These are phyloP conservation scores for Aspergillus ustus DNA, from an alignment of 2,329 filamentous ascomycete species.

Conservation along the genomic window DNA sequence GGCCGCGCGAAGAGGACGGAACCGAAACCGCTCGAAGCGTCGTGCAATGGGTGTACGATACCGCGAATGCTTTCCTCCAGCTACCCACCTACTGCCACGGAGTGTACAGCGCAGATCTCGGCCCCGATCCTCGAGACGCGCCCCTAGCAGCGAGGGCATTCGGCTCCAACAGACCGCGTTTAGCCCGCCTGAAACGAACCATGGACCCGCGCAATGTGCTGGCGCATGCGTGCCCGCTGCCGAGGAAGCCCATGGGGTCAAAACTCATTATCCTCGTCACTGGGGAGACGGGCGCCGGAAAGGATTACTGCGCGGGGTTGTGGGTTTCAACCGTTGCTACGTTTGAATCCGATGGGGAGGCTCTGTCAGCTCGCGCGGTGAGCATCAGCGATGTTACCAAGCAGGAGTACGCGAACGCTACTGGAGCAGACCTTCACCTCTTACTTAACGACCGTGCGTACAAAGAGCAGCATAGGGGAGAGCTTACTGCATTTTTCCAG, in stretches of 20 bases:
- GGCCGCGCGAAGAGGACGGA: constrained; percentile 60
- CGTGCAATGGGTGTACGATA: constrained; percentile 62
- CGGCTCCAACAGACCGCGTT: constrained; percentile 57
- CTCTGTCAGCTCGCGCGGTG: constrained; percentile 45
- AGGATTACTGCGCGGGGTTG: constrained; percentile 62
- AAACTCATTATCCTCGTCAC: constrained; percentile 62
- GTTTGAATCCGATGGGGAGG: constrained; percentile 20
- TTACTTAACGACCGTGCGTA: constrained; percentile 61
- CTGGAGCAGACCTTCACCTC: constrained; percentile 53
- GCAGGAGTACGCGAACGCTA: constrained; percentile 58
- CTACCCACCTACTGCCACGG: constrained; percentile 57
- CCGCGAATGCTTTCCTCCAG: constrained; percentile 47
- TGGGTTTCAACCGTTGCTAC: constrained; percentile 54
- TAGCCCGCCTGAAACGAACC: constrained; percentile 56
- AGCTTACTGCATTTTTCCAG: constrained; percentile 58
- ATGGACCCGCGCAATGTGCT: constrained; percentile 59
- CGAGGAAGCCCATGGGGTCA: constrained; percentile 29
- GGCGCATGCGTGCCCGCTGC: constrained; percentile 61
- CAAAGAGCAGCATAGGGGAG: constrained; percentile 63
- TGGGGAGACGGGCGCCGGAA: constrained; percentile 57
- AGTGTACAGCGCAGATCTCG: constrained; percentile 65
- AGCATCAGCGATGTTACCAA: constrained; percentile 65
- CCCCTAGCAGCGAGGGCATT: constrained; percentile 60
- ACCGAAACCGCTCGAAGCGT: constrained; percentile 45
- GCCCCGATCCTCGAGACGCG: constrained; percentile 63